Conservation (phyloP, 768 basidiomycete genomes). For the Calocybe cyanea region DNA sequence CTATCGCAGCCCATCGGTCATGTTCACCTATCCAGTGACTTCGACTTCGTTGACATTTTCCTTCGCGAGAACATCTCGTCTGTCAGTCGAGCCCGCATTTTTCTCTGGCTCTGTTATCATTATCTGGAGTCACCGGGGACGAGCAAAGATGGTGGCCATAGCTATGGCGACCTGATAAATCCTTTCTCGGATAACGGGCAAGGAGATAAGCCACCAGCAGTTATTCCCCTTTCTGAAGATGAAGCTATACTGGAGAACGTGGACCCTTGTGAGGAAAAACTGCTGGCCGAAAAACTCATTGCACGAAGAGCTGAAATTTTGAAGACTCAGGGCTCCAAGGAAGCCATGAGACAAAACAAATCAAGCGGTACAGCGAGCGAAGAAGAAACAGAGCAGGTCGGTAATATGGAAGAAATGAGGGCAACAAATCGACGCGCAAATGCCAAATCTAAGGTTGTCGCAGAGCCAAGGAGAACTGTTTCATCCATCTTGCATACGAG, state of each 20-base stretch:
- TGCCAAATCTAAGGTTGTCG: slow-evolving; percentile 18
- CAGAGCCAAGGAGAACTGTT: slow-evolving; percentile 25
- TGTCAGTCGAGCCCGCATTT: slow-evolving; percentile 67
- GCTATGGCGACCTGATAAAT: slow-evolving; percentile 38
- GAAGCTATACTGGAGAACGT: slow-evolving; percentile 42
- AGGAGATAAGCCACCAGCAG: slow-evolving; percentile 31
- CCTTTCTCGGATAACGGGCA: slow-evolving; percentile 54
- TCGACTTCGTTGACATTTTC: slow-evolving; percentile 82
- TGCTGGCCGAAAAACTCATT: slow-evolving; percentile 34
- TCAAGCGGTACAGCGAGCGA: slow-evolving; percentile 18
- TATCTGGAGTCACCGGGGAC: slow-evolving; percentile 53
- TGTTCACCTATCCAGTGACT: slow-evolving; percentile 64
- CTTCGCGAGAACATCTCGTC: slow-evolving; percentile 71
- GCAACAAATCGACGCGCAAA: slow-evolving; percentile 20
- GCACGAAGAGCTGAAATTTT: slow-evolving; percentile 37
- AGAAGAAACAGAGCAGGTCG: slow-evolving; percentile 15
- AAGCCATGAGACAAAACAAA: slow-evolving; percentile 16
- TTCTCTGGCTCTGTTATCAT: slow-evolving; percentile 83
- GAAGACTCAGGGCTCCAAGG: slow-evolving; percentile 26
- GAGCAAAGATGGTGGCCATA: slow-evolving; percentile 34
- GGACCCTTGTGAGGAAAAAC: slow-evolving; percentile 40
- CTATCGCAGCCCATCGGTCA: slow-evolving; percentile 53
- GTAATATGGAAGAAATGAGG: slow-evolving; percentile 23
- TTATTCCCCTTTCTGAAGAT: slow-evolving; percentile 35
- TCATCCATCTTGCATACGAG: slow-evolving; percentile 19